Evolutionary conservation across 345 rosid species (phyloP).

Genomic region (Kernera saxatilis): DNA sequence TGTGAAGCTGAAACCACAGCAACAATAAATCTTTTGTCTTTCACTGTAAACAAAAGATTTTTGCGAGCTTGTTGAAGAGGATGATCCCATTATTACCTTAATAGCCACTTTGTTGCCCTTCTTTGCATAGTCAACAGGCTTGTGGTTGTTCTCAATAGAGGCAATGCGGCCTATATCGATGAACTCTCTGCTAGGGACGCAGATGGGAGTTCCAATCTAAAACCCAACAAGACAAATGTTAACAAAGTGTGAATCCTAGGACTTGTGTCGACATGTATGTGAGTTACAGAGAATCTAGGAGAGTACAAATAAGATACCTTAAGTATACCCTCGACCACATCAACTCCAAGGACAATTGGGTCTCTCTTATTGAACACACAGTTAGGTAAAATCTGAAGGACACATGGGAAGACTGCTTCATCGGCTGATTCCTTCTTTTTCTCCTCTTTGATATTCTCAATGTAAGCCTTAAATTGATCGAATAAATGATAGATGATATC

Average conservation of each 20-base stretch:
- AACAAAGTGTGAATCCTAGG: background rate
- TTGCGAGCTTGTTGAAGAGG: background rate
- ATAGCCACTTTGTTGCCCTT: constrained; percentile 78
- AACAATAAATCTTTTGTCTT: background rate
- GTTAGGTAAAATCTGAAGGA: constrained; percentile 68
- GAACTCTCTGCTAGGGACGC: constrained; percentile 70
- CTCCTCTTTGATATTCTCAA: constrained; percentile 78
- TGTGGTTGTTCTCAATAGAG: constrained; percentile 73
- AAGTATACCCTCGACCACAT: constrained; percentile 66
- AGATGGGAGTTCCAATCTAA: constrained; percentile 90
- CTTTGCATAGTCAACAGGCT: constrained; percentile 72
- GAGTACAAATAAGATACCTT: constrained; percentile 42
- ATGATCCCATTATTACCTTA: constrained; percentile 48
- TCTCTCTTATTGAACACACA: constrained; percentile 83
- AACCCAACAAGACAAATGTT: constrained; percentile 7
- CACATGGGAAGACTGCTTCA: constrained; percentile 93
- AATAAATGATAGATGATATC: constrained; percentile 93
- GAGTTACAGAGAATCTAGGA: background rate
- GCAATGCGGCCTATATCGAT: constrained; percentile 86
- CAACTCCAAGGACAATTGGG: constrained; percentile 89
- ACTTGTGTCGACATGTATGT: background rate
- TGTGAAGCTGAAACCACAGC: background rate
- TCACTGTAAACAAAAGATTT: background rate
- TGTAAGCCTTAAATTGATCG: constrained; percentile 85
- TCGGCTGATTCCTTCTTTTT: constrained; percentile 89